Conservation (phyloP, 495 filamentous ascomycete species). For the Xylaria venustula region DNA sequence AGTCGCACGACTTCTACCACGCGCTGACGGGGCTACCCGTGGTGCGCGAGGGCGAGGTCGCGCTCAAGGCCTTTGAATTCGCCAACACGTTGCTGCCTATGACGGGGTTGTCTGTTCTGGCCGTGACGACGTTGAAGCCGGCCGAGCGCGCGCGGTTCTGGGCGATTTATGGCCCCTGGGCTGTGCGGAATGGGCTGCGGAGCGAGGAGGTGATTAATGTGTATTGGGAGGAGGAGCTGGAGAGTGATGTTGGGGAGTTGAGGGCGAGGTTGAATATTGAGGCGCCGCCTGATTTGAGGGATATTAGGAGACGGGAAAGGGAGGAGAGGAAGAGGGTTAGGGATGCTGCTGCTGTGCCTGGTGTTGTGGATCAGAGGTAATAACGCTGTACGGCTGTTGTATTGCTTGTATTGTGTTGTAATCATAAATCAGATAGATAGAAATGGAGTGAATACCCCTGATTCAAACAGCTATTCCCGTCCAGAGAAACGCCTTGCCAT, state of each 20-base stretch:
- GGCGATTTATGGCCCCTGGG: conserved; percentile 83
- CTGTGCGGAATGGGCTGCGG: conserved; percentile 73
- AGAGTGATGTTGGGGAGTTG: conserved; percentile 77
- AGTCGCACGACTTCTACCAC: conserved; percentile 98
- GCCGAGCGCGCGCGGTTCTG: conserved; percentile 73
- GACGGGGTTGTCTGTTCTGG: conserved; percentile 71
- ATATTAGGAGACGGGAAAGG: conserved; percentile 68
- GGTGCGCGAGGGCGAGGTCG: conserved; percentile 91
- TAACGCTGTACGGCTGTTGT: too few species aligned
- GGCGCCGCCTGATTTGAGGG: conserved; percentile 83
- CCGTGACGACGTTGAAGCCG: conserved; percentile 72
- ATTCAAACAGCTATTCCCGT: neutral
- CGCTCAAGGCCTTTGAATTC: conserved; percentile 95
- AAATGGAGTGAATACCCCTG: conserved; percentile 1
- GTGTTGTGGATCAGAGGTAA: conserved; percentile 3
- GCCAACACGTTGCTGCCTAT: conserved; percentile 91
- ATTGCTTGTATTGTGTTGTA: conserved; percentile 2
- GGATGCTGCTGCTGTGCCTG: conserved; percentile 32
- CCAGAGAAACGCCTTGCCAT: conserved; percentile 24
- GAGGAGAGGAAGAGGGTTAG: conserved; percentile 66
- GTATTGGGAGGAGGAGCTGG: conserved; percentile 95
- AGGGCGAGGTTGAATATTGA: conserved; percentile 76
- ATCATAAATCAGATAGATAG: neutral
- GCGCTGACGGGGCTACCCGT: conserved; percentile 88
- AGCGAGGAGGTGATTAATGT: conserved; percentile 89